Evolutionary conservation across 2,329 filamentous ascomycete genomes (phyloP).

Genomic region (Fusarium pseudograminearum): DNA sequence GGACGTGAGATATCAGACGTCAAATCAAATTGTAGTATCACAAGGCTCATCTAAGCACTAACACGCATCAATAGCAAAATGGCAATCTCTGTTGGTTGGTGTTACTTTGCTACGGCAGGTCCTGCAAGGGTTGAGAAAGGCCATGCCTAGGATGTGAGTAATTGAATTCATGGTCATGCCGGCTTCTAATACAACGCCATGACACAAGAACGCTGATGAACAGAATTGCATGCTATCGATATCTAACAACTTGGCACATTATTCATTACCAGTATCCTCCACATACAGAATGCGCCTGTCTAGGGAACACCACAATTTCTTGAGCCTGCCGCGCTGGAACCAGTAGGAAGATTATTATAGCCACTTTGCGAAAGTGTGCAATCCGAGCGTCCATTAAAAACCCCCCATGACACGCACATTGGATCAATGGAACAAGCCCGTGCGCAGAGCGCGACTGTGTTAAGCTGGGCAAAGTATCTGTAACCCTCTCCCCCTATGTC

Average conservation of each 20-base stretch:
- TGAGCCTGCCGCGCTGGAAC: neutral
- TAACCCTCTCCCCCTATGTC: rapidly evolving
- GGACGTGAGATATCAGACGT: neutral
- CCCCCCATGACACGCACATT: neutral
- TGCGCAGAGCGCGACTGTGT: neutral
- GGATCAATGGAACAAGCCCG: constrained; percentile 2
- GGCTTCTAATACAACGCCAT: no score
- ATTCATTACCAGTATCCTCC: neutral
- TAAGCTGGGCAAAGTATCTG: neutral
- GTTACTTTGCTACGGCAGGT: neutral
- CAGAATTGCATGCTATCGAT: neutral
- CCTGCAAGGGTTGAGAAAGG: neutral
- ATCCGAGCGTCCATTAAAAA: neutral
- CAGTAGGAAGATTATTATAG: rapidly evolving
- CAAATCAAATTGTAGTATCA: neutral
- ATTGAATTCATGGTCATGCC: no score
- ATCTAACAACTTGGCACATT: neutral
- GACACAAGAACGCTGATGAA: neutral
- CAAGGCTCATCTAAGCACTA: neutral
- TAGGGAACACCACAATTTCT: neutral
- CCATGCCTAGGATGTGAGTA: no score
- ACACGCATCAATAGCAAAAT: neutral
- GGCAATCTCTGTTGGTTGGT: neutral
- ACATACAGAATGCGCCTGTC: neutral
- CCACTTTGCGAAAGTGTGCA: neutral